phyloP scores from a whole-genome alignment of 2,329 filamentous ascomycete genomes.

The Talaromyces marneffei region DNA sequence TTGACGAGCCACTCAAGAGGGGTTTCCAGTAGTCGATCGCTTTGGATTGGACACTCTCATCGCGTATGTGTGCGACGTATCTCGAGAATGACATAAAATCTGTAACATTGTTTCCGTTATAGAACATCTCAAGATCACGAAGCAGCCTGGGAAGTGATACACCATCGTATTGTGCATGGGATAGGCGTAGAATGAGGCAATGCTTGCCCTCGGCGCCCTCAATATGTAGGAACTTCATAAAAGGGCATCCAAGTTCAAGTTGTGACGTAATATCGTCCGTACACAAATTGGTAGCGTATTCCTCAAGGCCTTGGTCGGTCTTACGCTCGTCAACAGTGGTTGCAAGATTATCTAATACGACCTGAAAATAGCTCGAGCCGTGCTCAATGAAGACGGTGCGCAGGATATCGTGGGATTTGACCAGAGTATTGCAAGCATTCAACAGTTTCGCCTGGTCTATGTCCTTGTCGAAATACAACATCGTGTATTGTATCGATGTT shows the following conservation, averaged over 20 bases:
- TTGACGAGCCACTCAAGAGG: background rate
- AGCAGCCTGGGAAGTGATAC: slow-evolving; percentile 57
- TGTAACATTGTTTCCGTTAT: slow-evolving; percentile 23
- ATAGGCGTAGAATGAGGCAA: slow-evolving; percentile 51
- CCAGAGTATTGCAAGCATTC: slow-evolving; percentile 39
- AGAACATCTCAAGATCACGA: slow-evolving; percentile 52
- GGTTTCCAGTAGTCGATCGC: background rate
- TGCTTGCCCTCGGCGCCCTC: slow-evolving; percentile 22
- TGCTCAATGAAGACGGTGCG: slow-evolving; percentile 58
- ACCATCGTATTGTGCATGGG: slow-evolving; percentile 62
- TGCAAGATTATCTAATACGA: slow-evolving; percentile 49
- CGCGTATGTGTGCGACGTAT: background rate
- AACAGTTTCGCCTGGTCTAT: slow-evolving; percentile 47
- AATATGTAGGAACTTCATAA: background rate
- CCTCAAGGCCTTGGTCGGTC: background rate
- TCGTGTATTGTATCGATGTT: slow-evolving; percentile 34
- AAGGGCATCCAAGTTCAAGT: slow-evolving; percentile 2
- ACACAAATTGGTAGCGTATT: background rate
- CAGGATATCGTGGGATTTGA: slow-evolving; percentile 56
- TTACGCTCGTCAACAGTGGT: slow-evolving; percentile 22
- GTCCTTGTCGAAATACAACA: slow-evolving; percentile 35
- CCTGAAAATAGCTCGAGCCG: slow-evolving; percentile 45
- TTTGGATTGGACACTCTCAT: background rate
- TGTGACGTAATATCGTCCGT: background rate
- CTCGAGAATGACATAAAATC: background rate